Percentiles rank a stretch among this genome's conserved stretches.
phyloP scores from a whole-genome alignment of 202 grass and related monocot species.

The Digitaria exilis region DNA sequence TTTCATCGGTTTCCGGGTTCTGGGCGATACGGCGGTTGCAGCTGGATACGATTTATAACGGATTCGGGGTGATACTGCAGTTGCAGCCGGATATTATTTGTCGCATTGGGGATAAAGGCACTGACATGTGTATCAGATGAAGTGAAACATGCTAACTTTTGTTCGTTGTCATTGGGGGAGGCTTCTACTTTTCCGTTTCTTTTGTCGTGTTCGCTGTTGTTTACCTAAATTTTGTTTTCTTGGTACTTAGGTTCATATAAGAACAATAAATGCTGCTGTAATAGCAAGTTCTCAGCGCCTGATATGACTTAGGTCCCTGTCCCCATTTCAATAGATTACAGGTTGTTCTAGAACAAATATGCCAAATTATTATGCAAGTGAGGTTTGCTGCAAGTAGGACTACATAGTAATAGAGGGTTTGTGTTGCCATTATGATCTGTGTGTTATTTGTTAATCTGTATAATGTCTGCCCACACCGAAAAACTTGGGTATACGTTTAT shows the following conservation, averaged over 20 bases:
- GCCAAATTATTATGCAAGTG: neutral
- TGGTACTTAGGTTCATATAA: neutral
- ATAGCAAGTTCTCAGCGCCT: neutral
- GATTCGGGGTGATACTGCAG: neutral
- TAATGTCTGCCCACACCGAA: neutral
- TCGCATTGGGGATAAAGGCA: neutral
- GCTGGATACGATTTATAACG: neutral
- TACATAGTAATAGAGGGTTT: neutral
- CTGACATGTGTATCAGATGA: neutral
- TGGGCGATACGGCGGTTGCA: neutral
- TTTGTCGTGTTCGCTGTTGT: neutral
- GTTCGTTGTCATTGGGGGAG: neutral
- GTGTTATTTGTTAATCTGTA: neutral
- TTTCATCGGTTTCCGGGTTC: neutral
- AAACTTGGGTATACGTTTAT: neutral
- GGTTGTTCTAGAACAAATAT: constrained; percentile 19
- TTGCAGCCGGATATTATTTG: neutral
- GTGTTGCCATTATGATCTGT: neutral
- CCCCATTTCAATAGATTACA: neutral
- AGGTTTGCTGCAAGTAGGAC: neutral
- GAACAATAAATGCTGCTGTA: neutral
- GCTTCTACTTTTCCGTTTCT: neutral
- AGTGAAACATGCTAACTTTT: neutral
- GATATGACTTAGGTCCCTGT: neutral
- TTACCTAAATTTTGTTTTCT: neutral